Evolutionary conservation across 192 early-diverging fungal species (phyloP).

Genomic region (Physocladia obscura): DNA sequence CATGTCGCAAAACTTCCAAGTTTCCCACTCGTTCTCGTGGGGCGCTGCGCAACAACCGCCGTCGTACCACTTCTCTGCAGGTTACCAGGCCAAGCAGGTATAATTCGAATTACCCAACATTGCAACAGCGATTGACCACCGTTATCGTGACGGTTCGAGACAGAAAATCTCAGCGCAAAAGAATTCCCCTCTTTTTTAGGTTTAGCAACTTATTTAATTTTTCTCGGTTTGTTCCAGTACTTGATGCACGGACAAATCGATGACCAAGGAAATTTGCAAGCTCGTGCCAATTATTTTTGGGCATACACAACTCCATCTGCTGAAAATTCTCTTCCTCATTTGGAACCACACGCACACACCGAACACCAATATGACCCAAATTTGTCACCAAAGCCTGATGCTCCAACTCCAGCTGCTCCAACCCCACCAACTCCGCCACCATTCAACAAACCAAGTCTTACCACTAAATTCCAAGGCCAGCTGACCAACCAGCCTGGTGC

Average conservation of each 20-base stretch:
- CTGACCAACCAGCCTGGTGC: slow-evolving; percentile 73
- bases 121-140: no score
- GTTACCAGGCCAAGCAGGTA: slow-evolving; percentile 78
- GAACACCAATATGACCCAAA: slow-evolving; percentile 34
- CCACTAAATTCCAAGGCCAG: slow-evolving; percentile 55
- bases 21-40: slow-evolving; percentile 87
- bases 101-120: background rate
- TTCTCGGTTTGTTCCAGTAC: slow-evolving; percentile 61
- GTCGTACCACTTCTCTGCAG: slow-evolving; percentile 88
- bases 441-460: slow-evolving; percentile 28
- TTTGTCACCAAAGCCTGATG: slow-evolving; percentile 26
- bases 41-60: slow-evolving; percentile 78
- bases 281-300: slow-evolving; percentile 80
- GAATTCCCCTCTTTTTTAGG: no score
- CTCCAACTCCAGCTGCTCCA: slow-evolving; percentile 18
- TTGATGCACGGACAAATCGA: slow-evolving; percentile 94
- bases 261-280: slow-evolving; percentile 84
- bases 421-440: slow-evolving; percentile 32
- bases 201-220: background rate
- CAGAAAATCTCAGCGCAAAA: no score
- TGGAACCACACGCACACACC: slow-evolving; percentile 30
- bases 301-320: slow-evolving; percentile 40
- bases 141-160: no score
- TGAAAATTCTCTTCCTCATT: slow-evolving; percentile 29
- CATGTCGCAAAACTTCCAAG: slow-evolving; percentile 93